Conservation (phyloP, 345 rosid species). For the Salix arbutifolia region DNA sequence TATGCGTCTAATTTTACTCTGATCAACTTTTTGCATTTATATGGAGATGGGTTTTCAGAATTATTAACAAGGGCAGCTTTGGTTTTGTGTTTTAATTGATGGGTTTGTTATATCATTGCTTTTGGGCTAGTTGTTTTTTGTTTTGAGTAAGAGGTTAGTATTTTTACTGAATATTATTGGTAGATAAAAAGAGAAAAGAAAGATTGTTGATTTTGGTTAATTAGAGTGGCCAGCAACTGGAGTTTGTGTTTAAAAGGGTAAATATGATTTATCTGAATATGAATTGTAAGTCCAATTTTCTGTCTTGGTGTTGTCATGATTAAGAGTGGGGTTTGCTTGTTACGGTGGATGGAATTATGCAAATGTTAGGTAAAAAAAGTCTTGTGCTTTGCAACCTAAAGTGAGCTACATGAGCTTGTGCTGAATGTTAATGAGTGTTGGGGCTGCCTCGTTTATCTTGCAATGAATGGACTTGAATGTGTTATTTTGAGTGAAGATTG, state of each 20-base stretch:
- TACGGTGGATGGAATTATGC: neutral
- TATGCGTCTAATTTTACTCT: neutral
- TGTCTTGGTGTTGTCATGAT: neutral
- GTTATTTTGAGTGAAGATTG: neutral
- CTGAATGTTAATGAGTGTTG: neutral
- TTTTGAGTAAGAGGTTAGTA: neutral
- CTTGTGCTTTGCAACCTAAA: neutral
- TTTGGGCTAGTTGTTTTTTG: neutral
- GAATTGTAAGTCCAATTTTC: neutral
- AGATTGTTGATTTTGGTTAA: neutral
- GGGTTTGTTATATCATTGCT: constrained; percentile 4
- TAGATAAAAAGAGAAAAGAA: neutral
- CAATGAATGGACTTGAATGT: neutral
- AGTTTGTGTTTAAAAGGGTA: neutral
- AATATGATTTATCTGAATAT: neutral
- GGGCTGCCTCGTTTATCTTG: neutral
- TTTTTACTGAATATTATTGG: neutral
- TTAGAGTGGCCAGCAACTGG: neutral
- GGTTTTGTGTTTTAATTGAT: neutral
- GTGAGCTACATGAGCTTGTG: neutral
- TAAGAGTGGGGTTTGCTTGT: neutral
- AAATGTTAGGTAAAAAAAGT: neutral
- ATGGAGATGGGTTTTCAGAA: neutral
- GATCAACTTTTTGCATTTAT: neutral
- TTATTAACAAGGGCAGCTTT: neutral